Evolutionary conservation across 495 filamentous ascomycete species (phyloP), one percentile per base, ranked within the genome.

Genomic region (Penicilliopsis zonata): DNA sequence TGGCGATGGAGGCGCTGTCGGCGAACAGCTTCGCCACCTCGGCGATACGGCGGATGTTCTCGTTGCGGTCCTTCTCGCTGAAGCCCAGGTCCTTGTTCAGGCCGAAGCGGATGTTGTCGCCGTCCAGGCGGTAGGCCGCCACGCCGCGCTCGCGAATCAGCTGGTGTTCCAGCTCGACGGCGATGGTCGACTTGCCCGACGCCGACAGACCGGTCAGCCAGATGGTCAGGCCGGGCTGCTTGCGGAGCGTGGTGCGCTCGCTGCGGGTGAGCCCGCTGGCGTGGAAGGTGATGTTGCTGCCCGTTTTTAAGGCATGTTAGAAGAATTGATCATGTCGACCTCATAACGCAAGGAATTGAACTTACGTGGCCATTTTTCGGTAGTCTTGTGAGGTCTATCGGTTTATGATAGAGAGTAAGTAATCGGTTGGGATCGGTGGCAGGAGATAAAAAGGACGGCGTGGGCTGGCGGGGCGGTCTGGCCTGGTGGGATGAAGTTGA

Each of bases 271-370:
- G 77, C 46, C 80, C 82, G 45, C 78, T 78, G 23, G 84, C 72
- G 71, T 98, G 90, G 86, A 82, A 96, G 61, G 90, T 96, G 58
- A 98, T 94, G 73, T 98, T 98, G 42, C 90, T 98, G 54, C 36
- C 33, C 14, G 35, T 16, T 5, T 28, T 16, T n/a, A 13, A 15
- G 25, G 22, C 7, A 28, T 21, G 4, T 20, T 4, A 17, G 24
- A 13, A 15, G 5, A 12, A 1, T 24, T n/a, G n/a, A n/a, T n/a
- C n/a, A n/a, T n/a, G n/a, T n/a, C n/a, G n/a, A n/a, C n/a, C n/a
- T n/a, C n/a, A n/a, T n/a, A n/a, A n/a, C n/a, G n/a, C n/a, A n/a
- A 12, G 26, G 26, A 13, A 15, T 17, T 21, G 9, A 10, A 56
- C 62, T 33, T 55, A 68, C 63, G 63, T 63, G 33, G 63, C 53